Evolutionary conservation across 2,329 filamentous ascomycete genomes (phyloP).

Genomic region (Pyricularia pennisetigena): DNA sequence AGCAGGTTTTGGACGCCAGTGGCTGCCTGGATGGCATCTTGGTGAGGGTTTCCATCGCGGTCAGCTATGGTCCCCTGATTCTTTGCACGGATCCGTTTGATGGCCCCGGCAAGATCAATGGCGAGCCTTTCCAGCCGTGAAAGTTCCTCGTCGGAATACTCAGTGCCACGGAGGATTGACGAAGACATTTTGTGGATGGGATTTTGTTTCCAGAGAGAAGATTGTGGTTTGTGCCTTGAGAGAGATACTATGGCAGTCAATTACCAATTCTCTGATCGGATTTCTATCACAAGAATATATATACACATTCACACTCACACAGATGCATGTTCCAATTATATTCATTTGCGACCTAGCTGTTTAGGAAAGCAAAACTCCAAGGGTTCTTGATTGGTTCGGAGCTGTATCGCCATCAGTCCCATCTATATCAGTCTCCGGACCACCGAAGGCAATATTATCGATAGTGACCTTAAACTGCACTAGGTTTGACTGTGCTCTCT

Average conservation of each 20-base stretch:
- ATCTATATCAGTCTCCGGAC: background rate
- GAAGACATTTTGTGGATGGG: background rate
- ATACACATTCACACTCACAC: background rate
- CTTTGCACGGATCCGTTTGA: background rate
- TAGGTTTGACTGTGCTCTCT: background rate
- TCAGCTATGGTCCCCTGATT: background rate
- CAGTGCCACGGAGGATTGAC: background rate
- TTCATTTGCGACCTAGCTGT: background rate
- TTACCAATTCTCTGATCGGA: background rate
- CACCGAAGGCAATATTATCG: background rate
- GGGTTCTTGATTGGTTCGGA: background rate
- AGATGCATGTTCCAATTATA: background rate
- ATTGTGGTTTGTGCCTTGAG: background rate
- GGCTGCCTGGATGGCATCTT: constrained; percentile 6
- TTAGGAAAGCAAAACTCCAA: background rate
- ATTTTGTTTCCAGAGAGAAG: background rate
- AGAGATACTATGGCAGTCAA: background rate
- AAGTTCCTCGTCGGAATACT: background rate
- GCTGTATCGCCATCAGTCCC: background rate
- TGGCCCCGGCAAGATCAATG: background rate
- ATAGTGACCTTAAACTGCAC: background rate
- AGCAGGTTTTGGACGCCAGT: constrained; percentile 6
- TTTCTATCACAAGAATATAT: background rate
- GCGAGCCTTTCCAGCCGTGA: background rate
- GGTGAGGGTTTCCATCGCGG: background rate